phyloP scores from a whole-genome alignment of 2,329 filamentous ascomycete genomes.

The Metarhizium album region DNA sequence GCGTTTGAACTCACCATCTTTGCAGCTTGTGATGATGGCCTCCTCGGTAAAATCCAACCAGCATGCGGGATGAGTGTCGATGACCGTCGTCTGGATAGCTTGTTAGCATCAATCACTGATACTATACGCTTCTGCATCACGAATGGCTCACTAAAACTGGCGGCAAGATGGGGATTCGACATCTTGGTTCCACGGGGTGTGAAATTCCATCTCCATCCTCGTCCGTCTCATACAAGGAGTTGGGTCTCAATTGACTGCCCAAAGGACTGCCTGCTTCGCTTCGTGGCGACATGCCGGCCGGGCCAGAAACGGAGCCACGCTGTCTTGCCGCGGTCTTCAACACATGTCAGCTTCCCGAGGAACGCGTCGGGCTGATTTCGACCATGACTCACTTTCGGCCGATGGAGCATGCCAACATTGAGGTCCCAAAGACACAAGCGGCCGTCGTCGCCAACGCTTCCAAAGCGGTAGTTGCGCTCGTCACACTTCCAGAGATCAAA shows the following conservation, averaged over 20 bases:
- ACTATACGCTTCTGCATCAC: background rate
- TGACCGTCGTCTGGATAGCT: conserved; percentile 54
- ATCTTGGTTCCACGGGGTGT: conserved; percentile 76
- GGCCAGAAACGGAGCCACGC: conserved; percentile 42
- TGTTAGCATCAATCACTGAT: conserved; percentile 2
- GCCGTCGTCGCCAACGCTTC: conserved; percentile 90
- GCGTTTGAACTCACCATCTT: conserved; percentile 56
- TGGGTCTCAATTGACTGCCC: conserved; percentile 52
- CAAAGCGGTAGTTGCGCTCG: conserved; percentile 88
- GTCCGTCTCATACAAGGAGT: conserved; percentile 51
- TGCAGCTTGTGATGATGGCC: conserved; percentile 84
- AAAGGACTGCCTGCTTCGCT: conserved; percentile 53
- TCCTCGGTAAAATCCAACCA: conserved; percentile 93
- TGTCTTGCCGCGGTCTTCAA: conserved; percentile 23
- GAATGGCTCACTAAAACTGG: conserved; percentile 65
- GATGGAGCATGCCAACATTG: conserved; percentile 88
- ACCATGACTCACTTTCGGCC: conserved; percentile 48
- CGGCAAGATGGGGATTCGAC: conserved; percentile 74
- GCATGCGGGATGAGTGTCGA: conserved; percentile 77
- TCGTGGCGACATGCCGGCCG: conserved; percentile 37
- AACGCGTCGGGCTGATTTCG: background rate
- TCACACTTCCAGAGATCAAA: conserved; percentile 98
- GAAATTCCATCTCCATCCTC: conserved; percentile 51
- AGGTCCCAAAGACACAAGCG: conserved; percentile 93
- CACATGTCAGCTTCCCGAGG: background rate